phyloP scores from a whole-genome alignment of 306 rosid genomes.

The Cucurbita maxima region DNA sequence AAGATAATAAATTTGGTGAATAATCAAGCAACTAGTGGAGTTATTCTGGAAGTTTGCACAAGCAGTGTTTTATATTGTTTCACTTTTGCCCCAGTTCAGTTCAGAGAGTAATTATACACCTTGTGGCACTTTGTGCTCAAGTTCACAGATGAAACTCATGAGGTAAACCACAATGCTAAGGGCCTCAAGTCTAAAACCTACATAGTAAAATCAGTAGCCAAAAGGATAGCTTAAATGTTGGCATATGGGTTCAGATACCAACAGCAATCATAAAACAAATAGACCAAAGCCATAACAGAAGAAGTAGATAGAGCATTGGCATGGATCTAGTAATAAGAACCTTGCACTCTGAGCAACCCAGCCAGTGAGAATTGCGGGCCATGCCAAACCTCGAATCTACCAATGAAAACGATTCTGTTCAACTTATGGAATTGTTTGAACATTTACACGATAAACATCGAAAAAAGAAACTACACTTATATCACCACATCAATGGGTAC shows the following conservation, averaged over 20 bases:
- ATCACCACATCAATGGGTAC: background rate
- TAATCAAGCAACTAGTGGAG: background rate
- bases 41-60: background rate
- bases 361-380: slow-evolving; percentile 71
- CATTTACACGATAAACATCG: background rate
- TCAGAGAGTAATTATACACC: background rate
- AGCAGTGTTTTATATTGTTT: background rate
- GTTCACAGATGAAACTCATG: background rate
- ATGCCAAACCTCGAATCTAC: slow-evolving; percentile 70
- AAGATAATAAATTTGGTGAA: slow-evolving; percentile 4
- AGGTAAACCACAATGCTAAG: background rate
- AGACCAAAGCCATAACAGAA: slow-evolving; percentile 2
- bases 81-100: background rate
- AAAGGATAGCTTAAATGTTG: background rate
- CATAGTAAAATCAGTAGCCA: background rate
- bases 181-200: slow-evolving; percentile 1
- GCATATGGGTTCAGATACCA: background rate
- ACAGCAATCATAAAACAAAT: background rate
- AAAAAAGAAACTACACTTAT: background rate
- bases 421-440: background rate
- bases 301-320: slow-evolving; percentile 6
- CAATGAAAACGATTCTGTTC: slow-evolving; percentile 13
- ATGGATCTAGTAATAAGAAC: slow-evolving; percentile 17
- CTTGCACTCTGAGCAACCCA: slow-evolving; percentile 76
- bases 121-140: background rate